Evolutionary conservation across 192 early-diverging fungal genomes (phyloP), one percentile per base, ranked within the genome.

Genomic region (Linnemannia zychae): DNA sequence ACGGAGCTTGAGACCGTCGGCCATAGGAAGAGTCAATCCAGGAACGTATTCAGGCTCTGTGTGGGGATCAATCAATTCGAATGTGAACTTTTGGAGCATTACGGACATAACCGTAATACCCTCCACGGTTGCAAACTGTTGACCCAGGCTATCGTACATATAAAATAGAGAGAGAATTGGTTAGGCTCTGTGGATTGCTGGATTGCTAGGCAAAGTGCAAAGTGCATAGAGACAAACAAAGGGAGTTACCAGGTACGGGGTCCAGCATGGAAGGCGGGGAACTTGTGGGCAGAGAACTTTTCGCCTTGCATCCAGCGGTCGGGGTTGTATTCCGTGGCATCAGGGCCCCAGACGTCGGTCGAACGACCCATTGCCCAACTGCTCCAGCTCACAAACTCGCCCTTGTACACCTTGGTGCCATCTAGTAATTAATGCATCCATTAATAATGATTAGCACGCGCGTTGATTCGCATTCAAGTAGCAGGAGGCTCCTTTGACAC

Each of bases 261-360:
- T 68, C 91, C 92, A 47, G 86, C 88, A 57, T 93, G 82, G 90
- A 94, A 94, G 15, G 84, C 87, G 36, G 90, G 77, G 75, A 87
- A 93, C 79, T 91, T 88, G 71, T 84, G 88, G 17, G 79, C 75
- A 17, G 71, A 79, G 67, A 78, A 81, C 49, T 80, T 82, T 9
- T 76, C 77, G 33, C 81, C 82, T 13, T 49, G 65, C 40, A 90
- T 72, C 90, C 90, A 91, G 68, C 90, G 81, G 5, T 84, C 80
- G 7, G 90, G 90, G 3, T 75, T 74, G 73, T 87, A 91, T 20
- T 89, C 81, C 18, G 48, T 80, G 17, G 88, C 87, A 75, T 90
- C 89, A 3, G 74, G 37, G 15, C 90, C 90, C 90, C 90, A 91
- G 1, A 89, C 80, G 0, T 28, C 22, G 7, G 74, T 78, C n/a